phyloP scores from a whole-genome alignment of 805 yeast species.

The Ogataea populi-albae region DNA sequence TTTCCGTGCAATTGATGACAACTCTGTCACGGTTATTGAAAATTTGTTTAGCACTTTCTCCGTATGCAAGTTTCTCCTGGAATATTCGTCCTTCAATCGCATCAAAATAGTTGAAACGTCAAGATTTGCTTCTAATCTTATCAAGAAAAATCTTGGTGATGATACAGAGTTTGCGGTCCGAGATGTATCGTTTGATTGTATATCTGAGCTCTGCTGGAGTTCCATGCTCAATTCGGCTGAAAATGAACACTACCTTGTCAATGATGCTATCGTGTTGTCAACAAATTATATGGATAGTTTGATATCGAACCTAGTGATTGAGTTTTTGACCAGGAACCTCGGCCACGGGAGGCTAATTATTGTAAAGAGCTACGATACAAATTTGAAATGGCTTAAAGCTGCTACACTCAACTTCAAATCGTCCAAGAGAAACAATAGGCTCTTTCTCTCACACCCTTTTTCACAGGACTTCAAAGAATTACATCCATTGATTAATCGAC shows the following conservation, averaged over 20 bases:
- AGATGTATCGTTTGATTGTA: too few species aligned
- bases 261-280: slow-evolving; percentile 4
- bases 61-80: slow-evolving; percentile 6
- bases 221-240: too few species aligned
- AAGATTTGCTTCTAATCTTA: slow-evolving; percentile 8
- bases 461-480: slow-evolving; percentile 5
- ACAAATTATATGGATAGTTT: slow-evolving; percentile 1
- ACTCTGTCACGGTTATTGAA: slow-evolving; percentile 6
- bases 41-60: slow-evolving; percentile 10
- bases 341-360: slow-evolving; percentile 7
- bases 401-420: slow-evolving; percentile 4
- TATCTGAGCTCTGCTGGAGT: too few species aligned
- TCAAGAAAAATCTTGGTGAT: too few species aligned
- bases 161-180: too few species aligned
- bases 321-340: neutral
- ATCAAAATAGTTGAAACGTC: slow-evolving; percentile 13
- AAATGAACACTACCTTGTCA: neutral
- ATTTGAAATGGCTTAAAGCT: neutral
- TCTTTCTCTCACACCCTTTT: slow-evolving; percentile 6
- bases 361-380: slow-evolving; percentile 8
- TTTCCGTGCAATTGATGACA: slow-evolving; percentile 13
- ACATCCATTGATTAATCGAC: neutral
- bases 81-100: slow-evolving; percentile 3
- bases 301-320: slow-evolving; percentile 5
- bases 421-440: slow-evolving; percentile 1